Percentiles rank a stretch among this genome's conserved stretches.
phyloP scores from a whole-genome alignment of 331 rosid species.

The Erythrophleum ivorense region DNA sequence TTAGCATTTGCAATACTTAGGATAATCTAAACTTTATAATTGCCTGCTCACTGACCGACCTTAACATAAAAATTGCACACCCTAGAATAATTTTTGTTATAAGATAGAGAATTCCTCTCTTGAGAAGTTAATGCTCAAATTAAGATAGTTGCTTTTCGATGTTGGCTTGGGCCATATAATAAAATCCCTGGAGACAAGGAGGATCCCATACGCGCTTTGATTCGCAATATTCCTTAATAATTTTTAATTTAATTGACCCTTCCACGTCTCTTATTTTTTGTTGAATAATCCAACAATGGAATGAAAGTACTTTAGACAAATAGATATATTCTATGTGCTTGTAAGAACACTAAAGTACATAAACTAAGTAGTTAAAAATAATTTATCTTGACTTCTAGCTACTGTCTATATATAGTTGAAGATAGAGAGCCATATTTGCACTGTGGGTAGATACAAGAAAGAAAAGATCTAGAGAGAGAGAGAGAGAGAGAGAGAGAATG shows the following conservation, averaged over 20 bases:
- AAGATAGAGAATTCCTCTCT: neutral
- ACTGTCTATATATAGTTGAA: constrained; percentile 47
- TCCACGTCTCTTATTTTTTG: constrained; percentile 3
- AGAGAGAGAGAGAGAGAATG: constrained; percentile 42
- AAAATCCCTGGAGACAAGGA: constrained; percentile 4
- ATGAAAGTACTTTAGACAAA: neutral
- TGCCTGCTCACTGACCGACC: constrained; percentile 12
- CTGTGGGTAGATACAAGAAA: neutral
- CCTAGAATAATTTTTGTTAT: neutral
- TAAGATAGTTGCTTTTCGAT: neutral
- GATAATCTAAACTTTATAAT: neutral
- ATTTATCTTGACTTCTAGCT: constrained; percentile 36
- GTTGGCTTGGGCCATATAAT: neutral
- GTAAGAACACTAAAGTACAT: neutral
- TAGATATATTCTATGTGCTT: neutral
- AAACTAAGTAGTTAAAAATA: neutral
- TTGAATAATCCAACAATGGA: neutral
- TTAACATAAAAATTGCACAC: constrained; percentile 8
- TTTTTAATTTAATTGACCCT: neutral
- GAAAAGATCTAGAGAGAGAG: constrained; percentile 27
- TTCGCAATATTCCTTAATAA: neutral
- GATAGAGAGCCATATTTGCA: constrained; percentile 39
- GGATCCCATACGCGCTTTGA: neutral
- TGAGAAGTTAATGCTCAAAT: neutral
- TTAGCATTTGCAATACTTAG: neutral